Evolutionary conservation across 139 green algal species (phyloP).

Genomic region (Choricystis sp.): DNA sequence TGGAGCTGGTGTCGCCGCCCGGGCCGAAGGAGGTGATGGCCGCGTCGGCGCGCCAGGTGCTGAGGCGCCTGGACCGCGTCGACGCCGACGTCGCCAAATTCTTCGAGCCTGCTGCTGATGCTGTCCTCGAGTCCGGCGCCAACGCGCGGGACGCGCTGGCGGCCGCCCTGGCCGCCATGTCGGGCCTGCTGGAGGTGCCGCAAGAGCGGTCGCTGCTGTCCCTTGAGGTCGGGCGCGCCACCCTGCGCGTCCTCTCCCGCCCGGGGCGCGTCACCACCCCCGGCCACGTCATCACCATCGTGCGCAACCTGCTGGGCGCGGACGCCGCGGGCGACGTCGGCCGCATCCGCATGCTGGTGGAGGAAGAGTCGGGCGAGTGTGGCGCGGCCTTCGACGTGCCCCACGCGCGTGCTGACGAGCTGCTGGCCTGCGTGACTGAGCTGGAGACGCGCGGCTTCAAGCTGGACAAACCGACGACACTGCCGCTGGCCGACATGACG

Average conservation of each 20-base stretch:
- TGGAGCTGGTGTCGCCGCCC: slow-evolving; percentile 32
- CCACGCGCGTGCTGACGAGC: slow-evolving; percentile 16
- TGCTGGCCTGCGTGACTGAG: slow-evolving; percentile 25
- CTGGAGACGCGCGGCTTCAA: slow-evolving; percentile 20
- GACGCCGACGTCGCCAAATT: slow-evolving; percentile 54
- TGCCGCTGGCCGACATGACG: slow-evolving; percentile 21
- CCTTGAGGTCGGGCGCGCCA: slow-evolving; percentile 50
- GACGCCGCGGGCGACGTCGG: slow-evolving; percentile 22
- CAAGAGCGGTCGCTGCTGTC: slow-evolving; percentile 48
- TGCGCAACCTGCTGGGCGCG: slow-evolving; percentile 15
- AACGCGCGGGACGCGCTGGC: slow-evolving; percentile 42
- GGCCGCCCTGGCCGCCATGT: slow-evolving; percentile 72
- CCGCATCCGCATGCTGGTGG: slow-evolving; percentile 34
- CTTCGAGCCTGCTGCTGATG: slow-evolving; percentile 61
- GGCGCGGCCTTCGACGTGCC: slow-evolving; percentile 77
- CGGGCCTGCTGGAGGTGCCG: slow-evolving; percentile 62
- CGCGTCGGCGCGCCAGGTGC: slow-evolving; percentile 31
- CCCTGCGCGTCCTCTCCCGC: slow-evolving; percentile 36
- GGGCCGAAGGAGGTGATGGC: slow-evolving; percentile 37
- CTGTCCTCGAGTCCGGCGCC: slow-evolving; percentile 40
- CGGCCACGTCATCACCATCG: slow-evolving; percentile 29
- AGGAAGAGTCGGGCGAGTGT: slow-evolving; percentile 2
- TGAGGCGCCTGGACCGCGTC: slow-evolving; percentile 51
- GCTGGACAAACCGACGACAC: slow-evolving; percentile 12
- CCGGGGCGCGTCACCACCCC: slow-evolving; percentile 20